These are phyloP conservation scores for Graphium sp. DNA, from an alignment of 2,329 filamentous ascomycete species.

Conservation along the genomic window DNA sequence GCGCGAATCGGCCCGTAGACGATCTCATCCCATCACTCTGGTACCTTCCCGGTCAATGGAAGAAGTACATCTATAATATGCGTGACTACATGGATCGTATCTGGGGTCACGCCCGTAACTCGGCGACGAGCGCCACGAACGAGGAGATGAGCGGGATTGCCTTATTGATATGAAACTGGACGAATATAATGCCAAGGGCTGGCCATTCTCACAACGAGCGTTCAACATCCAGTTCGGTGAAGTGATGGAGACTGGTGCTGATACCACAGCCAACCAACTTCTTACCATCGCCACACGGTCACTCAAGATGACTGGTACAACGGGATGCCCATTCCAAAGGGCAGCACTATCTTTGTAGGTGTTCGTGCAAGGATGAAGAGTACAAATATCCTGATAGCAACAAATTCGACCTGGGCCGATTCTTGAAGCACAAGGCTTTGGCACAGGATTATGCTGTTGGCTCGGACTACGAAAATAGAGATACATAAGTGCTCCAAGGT, in stretches of 20 bases:
- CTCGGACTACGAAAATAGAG: background rate
- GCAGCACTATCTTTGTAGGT: background rate
- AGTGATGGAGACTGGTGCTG: background rate
- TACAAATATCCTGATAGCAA: background rate
- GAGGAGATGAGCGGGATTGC: background rate
- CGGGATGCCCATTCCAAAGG: conserved; percentile 1
- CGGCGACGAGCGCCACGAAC: background rate
- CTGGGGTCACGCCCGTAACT: background rate
- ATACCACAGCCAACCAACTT: conserved; percentile 1
- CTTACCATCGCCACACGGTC: conserved; percentile 1
- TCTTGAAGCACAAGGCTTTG: background rate
- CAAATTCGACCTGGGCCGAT: background rate
- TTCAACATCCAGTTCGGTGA: conserved; percentile 1
- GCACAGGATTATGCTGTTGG: background rate
- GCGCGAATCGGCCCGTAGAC: background rate
- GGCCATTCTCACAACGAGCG: background rate
- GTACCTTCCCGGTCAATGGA: conserved; percentile 1
- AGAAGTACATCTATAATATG: background rate
- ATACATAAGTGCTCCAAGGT: too few relatives aligned
- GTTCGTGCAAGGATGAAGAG: background rate
- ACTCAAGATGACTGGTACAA: conserved; percentile 1
- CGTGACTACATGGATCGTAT: conserved; percentile 1
- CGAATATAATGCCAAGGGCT: background rate
- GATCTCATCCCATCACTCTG: conserved; percentile 1
- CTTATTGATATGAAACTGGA: background rate